Evolutionary conservation across 2,329 filamentous ascomycete genomes (phyloP), one percentile per base, ranked within the genome.

Genomic region (Cladophialophora yegresii): DNA sequence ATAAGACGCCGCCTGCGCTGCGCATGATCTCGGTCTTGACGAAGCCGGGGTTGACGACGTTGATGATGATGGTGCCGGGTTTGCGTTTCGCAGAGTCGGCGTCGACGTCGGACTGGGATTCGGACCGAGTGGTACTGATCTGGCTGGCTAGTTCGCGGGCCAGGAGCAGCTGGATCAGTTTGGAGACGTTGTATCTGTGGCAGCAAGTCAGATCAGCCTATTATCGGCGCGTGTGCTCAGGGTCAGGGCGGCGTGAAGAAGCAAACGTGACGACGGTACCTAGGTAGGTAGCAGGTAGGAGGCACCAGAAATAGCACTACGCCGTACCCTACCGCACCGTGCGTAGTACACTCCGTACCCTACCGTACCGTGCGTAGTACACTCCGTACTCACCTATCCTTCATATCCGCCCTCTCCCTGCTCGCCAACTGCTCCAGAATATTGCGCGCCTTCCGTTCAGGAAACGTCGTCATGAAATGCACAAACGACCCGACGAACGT

Each of bases 401-500:
- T 33, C 64, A 67, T 66, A 40, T 58, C 47, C 8, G 58, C 20
- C n/a, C 32, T 54, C 3, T 32, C 22, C 23, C 23, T 45, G 23
- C 26, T 40, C 1, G 28, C 49, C 32, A 58, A 36, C 6, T 8
- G n/a, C 1, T 36, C 9, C 13, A 62, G 51, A 13, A 68, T 67
- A 23, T 66, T 66, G 6, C 56, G 28, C 3, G 54, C 65, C 7
- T 58, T 23, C 20, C 62, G 54, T 61, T 70, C 65, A 1, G 63
- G 13, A 12, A 72, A 67, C 10, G 61, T 63, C 2, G 58, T 65
- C 6, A 55, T 64, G 33, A 54, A 64, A 33, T 71, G 68, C 20
- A 66, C 68, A 28, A 70, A 68, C 47, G 65, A 68, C 1, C 63
- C 58, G 3, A 68, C 45, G 47, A 71, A 51, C 7, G 64, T 60